phyloP scores from a whole-genome alignment of 495 filamentous ascomycete species.

The Chlorociboria aeruginascens region DNA sequence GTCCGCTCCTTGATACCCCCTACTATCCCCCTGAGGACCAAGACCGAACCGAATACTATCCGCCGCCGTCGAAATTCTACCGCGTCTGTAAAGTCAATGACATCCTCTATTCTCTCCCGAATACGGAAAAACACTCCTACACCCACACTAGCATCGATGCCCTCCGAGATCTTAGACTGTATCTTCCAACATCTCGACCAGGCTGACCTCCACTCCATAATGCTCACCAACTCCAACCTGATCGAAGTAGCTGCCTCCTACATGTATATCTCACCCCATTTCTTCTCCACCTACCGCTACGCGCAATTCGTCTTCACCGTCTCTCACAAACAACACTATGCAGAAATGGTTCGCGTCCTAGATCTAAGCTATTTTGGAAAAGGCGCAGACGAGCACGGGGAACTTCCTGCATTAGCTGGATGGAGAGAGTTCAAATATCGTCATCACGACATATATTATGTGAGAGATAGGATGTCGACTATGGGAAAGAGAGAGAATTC shows the following conservation, averaged over 20 bases:
- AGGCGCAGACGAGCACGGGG: background rate
- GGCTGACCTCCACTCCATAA: conserved; percentile 17
- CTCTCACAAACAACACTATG: conserved; percentile 18
- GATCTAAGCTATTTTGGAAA: conserved; percentile 16
- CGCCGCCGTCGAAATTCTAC: background rate
- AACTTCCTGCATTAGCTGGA: conserved; percentile 12
- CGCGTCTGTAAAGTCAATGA: conserved; percentile 3
- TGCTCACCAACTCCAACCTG: conserved; percentile 18
- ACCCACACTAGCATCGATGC: conserved; percentile 19
- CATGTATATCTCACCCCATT: conserved; percentile 21
- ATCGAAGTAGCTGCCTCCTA: conserved; percentile 17
- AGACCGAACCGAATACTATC: conserved; percentile 1
- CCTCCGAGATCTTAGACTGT: conserved; percentile 22
- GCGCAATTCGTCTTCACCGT: conserved; percentile 27
- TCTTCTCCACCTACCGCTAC: conserved; percentile 27
- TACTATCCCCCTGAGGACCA: background rate
- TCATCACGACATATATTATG: conserved; percentile 2
- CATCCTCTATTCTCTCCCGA: conserved; percentile 5
- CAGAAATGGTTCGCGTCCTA: conserved; percentile 22
- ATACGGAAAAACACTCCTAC: conserved; percentile 15
- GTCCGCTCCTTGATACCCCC: conserved; percentile 4
- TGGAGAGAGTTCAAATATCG: conserved; percentile 20
- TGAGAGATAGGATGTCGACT: background rate
- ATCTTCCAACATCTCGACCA: conserved; percentile 21
- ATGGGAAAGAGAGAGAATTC: background rate